These are phyloP conservation scores for Cladosporium sp. DNA, from an alignment of 2,329 filamentous ascomycete genomes.

Conservation along the genomic window DNA sequence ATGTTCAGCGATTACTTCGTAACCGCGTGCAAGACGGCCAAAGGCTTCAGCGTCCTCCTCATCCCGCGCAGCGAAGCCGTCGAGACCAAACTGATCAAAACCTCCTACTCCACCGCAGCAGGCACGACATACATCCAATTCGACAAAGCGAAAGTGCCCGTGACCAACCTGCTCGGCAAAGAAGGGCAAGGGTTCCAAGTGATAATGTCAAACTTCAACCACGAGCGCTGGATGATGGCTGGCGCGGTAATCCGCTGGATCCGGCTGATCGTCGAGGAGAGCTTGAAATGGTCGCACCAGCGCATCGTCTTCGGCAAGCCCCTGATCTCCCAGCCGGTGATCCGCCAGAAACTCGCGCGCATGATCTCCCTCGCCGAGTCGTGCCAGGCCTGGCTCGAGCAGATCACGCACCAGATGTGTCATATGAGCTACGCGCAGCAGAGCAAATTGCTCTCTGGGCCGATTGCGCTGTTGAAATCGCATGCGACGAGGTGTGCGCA, in stretches of 20 bases:
- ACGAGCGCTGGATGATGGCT: conserved; percentile 45
- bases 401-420: conserved; percentile 83
- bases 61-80: conserved; percentile 71
- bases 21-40: conserved; percentile 71
- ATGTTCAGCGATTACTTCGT: conserved; percentile 82
- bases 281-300: conserved; percentile 84
- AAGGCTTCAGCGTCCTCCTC: conserved; percentile 72
- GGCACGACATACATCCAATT: conserved; percentile 78
- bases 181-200: conserved; percentile 73
- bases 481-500: conserved; percentile 72
- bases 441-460: conserved; percentile 69
- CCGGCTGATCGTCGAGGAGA: conserved; percentile 73
- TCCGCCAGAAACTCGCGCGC: conserved; percentile 77
- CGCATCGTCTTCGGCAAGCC: conserved; percentile 79
- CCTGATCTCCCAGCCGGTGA: conserved; percentile 77
- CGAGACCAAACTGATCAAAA: conserved; percentile 75
- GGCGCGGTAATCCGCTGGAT: conserved; percentile 60
- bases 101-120: conserved; percentile 72
- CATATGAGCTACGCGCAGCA: conserved; percentile 78
- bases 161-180: conserved; percentile 70
- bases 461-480: conserved; percentile 79
- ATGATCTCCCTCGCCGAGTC: conserved; percentile 81
- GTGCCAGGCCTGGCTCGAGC: conserved; percentile 83
- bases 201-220: conserved; percentile 71
- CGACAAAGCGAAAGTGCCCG: conserved; percentile 82